Evolutionary conservation across 164 flowering plant genomes (phyloP), one percentile per base, ranked within the genome.

Genomic region (Nelumbo lutea): DNA sequence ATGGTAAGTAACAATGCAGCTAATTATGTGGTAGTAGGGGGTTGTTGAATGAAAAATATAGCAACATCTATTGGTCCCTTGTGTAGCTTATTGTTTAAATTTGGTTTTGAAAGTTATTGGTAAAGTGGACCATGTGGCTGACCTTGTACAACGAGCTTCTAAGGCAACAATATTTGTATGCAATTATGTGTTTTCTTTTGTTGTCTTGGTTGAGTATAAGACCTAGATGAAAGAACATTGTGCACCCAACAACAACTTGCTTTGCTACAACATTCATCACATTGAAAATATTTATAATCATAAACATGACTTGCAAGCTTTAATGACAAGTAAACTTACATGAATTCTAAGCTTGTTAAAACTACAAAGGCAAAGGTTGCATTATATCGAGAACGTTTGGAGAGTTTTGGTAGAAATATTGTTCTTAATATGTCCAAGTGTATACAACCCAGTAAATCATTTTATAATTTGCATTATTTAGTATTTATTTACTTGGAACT

Each of bases 1-100:
- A 42, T 65, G 59, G 60, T 71, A 0, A 72, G 70, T 3, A 62
- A 72, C 62, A 72, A 72, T 72, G 75, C 55, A 53, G 6, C 65
- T 1, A 66, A 72, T 38, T 66, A 61, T 60, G 57, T 45, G 9
- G 62, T 14, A 42, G 67, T 59, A 1, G 62, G 62, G 5, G 53
- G 42, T 27, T 72, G 3, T 3, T 72, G 0, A n/a, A 42, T 5
- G 48, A 66, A 0, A 6, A 45, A 3, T 61, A 50, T 42, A 2
- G 39, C 8, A 10, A 2, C 10, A 67, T 72, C n/a, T n/a, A 1
- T 56, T 72, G 75, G 67, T 39, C 75, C 13, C 60, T 67, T 66
- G 67, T 67, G 70, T 50, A 5, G 67, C 62, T 11, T 62, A 72
- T 68, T 67, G 67, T 9, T n/a, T 72, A 42, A 62, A 62, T 46